Base-by-base conservation (phyloP, 2,329 filamentous ascomycete genomes). In the Talaromyces albobiverticillius region DNA sequence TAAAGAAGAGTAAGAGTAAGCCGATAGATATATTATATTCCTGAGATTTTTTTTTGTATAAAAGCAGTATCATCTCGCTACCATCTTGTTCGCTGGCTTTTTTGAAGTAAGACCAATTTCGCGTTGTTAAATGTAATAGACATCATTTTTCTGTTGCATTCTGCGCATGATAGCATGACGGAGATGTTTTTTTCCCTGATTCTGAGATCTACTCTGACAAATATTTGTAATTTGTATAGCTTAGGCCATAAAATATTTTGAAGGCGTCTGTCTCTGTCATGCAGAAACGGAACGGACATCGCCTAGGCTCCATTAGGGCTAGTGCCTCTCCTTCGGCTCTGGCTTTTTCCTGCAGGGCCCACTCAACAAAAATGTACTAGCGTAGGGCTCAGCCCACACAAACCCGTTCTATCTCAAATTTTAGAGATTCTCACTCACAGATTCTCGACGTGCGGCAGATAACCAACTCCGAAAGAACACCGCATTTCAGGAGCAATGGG, bases 331-430 rank as follows among this genome's bases (percentile, higher is more conserved):
- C 18, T 38, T 52, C 50, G 50, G 50, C 50, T 52, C 50, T 52
- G 20, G 14, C 22, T 46, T 4, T 32, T 46, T 32, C 20, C 47
- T 26, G 25, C 16, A 34, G 26, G 48, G 42, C 16, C 42, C 34
- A 40, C 26, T 3, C 40, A 41, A 64, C 62, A 3, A 50, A 64
- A 63, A 6, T 7, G 61, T 61, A 56, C 57, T 73, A 74, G 72
- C 57, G 67, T 75, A 75, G 72, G 72, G 72, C 70, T 72, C 65
- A 73, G 67, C 71, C 71, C 71, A 64, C 71, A 71, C 71, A 71
- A 68, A 70, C 67, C 51, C 61, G 64, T 65, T 66, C 63, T 29
- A 65, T 67, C 65, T 67, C 66, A 70, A 69, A 69, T 64, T 71
- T 64, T 38, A 59, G 67, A 66, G 64, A 71, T 63, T 62, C 63